phyloP scores from a whole-genome alignment of 805 yeast genomes.

The Wickerhamiella brachini region DNA sequence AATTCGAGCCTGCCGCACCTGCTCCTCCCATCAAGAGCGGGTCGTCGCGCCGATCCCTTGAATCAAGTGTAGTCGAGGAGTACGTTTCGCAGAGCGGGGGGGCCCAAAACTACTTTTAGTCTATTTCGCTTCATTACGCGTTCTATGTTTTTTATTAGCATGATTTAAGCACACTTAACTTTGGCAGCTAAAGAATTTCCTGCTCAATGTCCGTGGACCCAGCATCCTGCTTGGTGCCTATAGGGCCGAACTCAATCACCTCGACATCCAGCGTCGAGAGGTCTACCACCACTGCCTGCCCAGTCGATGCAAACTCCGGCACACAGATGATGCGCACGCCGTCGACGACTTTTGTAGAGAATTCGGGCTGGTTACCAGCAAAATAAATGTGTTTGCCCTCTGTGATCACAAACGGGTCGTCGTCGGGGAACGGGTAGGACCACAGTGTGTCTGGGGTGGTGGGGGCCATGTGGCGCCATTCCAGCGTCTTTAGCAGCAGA shows the following conservation, averaged over 20 bases:
- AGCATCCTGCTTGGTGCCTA: no score
- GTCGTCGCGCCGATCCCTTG: not conserved
- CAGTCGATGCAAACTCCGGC: slow-evolving; percentile 57
- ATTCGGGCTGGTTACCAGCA: slow-evolving; percentile 69
- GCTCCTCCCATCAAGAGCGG: not conserved
- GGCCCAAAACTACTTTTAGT: not conserved
- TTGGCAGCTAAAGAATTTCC: no score
- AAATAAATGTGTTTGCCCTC: slow-evolving; percentile 80
- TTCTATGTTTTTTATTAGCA: not conserved
- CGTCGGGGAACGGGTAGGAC: slow-evolving; percentile 65
- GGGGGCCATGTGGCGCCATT: slow-evolving; percentile 82
- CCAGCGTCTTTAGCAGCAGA: slow-evolving; percentile 51
- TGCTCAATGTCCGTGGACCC: no score
- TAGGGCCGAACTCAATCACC: slow-evolving; percentile 24
- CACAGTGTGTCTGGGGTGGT: slow-evolving; percentile 93
- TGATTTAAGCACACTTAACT: no score
- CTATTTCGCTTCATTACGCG: no score
- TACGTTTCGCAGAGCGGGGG: not conserved
- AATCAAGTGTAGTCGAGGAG: not conserved
- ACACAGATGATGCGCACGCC: slow-evolving; percentile 44
- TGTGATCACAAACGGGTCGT: slow-evolving; percentile 65
- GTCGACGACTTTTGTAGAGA: slow-evolving; percentile 23
- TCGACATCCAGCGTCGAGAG: slow-evolving; percentile 42
- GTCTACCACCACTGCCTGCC: slow-evolving; percentile 51
- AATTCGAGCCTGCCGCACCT: not conserved